phyloP scores from a whole-genome alignment of 2,329 filamentous ascomycete genomes.

The Ciborinia camelliae region DNA sequence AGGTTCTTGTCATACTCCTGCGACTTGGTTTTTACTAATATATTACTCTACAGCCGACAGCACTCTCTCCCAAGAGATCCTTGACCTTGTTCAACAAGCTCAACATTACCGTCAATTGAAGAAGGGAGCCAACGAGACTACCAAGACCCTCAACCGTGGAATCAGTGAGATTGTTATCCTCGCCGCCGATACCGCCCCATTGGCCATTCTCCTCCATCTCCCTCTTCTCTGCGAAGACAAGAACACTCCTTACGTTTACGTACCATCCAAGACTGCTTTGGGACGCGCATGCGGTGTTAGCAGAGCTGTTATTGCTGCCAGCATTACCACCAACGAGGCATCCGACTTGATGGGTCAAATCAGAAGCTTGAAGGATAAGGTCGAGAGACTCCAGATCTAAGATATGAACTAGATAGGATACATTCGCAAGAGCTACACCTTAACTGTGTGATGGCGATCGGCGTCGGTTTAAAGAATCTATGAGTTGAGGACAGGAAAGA shows the following conservation, averaged over 20 bases:
- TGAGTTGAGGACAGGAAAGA: not conserved
- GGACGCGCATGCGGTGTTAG: conserved; percentile 87
- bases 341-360: conserved; percentile 87
- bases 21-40: not conserved
- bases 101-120: conserved; percentile 70
- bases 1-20: conserved; percentile 45
- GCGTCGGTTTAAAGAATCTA: not conserved
- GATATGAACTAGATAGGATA: not conserved
- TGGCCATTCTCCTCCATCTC: conserved; percentile 85
- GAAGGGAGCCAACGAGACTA: conserved; percentile 84
- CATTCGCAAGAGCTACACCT: conserved; percentile 17
- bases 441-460: conserved; percentile 15
- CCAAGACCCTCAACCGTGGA: conserved; percentile 88
- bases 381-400: conserved; percentile 93
- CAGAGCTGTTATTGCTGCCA: conserved; percentile 79
- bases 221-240: conserved; percentile 85
- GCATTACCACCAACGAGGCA: conserved; percentile 89
- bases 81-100: conserved; percentile 67
- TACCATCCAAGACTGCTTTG: conserved; percentile 77
- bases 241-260: conserved; percentile 70
- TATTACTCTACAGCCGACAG: conserved; percentile 64
- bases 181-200: conserved; percentile 80
- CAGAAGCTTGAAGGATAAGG: conserved; percentile 85
- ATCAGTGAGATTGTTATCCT: conserved; percentile 86
- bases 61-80: conserved; percentile 73